Conservation (phyloP, 75 land plant species). For the Cryptomeria japonica region DNA sequence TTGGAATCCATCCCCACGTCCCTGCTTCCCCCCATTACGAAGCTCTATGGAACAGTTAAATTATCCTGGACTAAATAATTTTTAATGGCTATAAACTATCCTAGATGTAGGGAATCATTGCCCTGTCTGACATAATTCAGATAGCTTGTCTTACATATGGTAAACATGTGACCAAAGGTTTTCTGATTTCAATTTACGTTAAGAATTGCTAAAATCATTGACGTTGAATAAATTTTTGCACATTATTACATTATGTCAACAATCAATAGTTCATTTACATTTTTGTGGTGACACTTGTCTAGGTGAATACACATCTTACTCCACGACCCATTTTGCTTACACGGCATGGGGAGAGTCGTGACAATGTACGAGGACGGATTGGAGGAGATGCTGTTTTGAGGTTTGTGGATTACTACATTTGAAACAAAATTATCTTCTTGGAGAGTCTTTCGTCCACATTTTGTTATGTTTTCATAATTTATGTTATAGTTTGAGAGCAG, state of each 20-base stretch:
- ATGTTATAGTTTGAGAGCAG: neutral
- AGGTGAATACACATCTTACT: conserved; percentile 53
- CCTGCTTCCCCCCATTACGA: too few relatives aligned
- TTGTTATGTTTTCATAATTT: neutral
- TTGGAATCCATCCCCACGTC: too few relatives aligned
- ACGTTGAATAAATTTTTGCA: neutral
- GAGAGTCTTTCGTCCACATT: neutral
- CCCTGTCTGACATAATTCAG: neutral
- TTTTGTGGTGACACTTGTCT: neutral
- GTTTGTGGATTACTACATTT: conserved; percentile 9
- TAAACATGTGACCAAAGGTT: neutral
- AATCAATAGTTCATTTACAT: neutral
- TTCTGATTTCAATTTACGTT: neutral
- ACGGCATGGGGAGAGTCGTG: conserved; percentile 49
- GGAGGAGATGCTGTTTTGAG: conserved; percentile 55
- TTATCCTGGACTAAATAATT: neutral
- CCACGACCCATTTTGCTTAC: conserved; percentile 52
- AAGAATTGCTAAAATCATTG: neutral
- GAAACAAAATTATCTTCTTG: neutral
- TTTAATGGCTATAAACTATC: neutral
- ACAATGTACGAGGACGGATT: conserved; percentile 47
- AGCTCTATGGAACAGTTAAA: too few relatives aligned
- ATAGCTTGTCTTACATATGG: neutral
- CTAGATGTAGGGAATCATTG: neutral
- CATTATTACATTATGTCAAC: neutral